A percentile compares a stretch with the other conserved stretches of the same genome.
phyloP scores from a whole-genome alignment of 2,329 filamentous ascomycete species.

The Dactylellina sp. region DNA sequence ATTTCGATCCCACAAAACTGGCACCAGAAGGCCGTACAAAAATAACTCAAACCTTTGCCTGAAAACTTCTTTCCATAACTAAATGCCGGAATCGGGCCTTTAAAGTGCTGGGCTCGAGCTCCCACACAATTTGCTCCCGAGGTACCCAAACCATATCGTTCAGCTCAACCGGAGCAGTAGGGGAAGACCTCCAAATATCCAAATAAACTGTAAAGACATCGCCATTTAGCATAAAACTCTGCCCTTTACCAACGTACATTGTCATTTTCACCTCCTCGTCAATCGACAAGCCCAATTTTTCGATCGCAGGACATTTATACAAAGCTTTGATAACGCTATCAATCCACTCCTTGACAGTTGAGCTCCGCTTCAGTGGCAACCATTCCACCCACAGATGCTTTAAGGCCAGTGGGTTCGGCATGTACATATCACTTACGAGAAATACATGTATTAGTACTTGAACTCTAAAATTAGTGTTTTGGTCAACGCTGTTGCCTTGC shows the following conservation, averaged over 20 bases:
- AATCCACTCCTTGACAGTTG: slow-evolving; percentile 9
- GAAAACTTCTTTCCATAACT: not conserved
- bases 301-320: not conserved
- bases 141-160: slow-evolving; percentile 16
- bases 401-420: too few species aligned
- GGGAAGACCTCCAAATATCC: not conserved
- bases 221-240: not conserved
- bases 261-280: not conserved
- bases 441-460: not conserved
- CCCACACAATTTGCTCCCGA: not conserved
- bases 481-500: not conserved
- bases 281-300: slow-evolving; percentile 3
- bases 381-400: not conserved
- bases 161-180: not conserved
- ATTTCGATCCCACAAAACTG: too few species aligned
- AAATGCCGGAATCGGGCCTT: not conserved
- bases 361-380: not conserved
- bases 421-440: not conserved
- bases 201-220: not conserved
- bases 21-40: too few species aligned
- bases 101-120: not conserved
- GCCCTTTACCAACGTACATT: not conserved
- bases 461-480: not conserved
- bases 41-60: not conserved
- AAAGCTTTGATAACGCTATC: not conserved